Percentiles rank a stretch among this genome's conserved stretches.
Conservation (phyloP, 2,329 filamentous ascomycete genomes). For the Fulvia fulva region DNA sequence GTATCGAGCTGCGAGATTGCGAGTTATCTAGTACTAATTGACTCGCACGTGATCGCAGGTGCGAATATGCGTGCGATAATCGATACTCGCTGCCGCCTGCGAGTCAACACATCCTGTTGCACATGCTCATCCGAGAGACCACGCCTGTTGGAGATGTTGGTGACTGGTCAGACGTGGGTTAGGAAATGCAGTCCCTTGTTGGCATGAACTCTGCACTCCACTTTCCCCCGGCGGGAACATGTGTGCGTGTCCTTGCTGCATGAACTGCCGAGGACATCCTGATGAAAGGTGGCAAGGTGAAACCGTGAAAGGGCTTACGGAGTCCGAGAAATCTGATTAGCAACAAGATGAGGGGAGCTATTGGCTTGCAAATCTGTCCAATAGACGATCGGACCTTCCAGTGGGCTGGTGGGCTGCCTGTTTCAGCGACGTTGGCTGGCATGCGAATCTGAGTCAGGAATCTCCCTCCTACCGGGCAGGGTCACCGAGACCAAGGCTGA, state of each 20-base stretch:
- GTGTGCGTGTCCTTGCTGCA: not conserved
- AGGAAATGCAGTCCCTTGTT: not conserved
- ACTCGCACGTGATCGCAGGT: too few species aligned
- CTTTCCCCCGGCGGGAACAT: conserved; percentile 4
- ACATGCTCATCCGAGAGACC: not conserved
- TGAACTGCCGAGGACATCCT: not conserved
- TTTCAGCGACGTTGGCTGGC: not conserved
- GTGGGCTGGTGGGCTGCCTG: not conserved
- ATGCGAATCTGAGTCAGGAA: not conserved
- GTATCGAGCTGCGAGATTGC: too few species aligned
- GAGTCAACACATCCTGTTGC: not conserved
- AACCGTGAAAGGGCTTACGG: not conserved
- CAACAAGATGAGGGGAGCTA: not conserved
- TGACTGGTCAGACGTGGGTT: not conserved
- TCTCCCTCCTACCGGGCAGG: conserved; percentile 1
- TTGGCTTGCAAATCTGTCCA: not conserved
- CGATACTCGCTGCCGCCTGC: too few species aligned
- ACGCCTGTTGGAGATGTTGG: not conserved
- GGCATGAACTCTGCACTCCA: conserved; percentile 1
- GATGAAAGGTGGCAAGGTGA: not conserved
- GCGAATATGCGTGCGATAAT: too few species aligned
- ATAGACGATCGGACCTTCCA: not conserved
- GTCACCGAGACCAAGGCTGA: conserved; percentile 2
- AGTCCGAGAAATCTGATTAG: conserved; percentile 2
- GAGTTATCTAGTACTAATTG: too few species aligned